Percentiles rank a stretch among this genome's conserved stretches.
phyloP scores from a whole-genome alignment of 345 rosid genomes.

The Arabidopsis thaliana region TAIR10.1 NC_003070.9:17373001-17373500 shows the following conservation, averaged over 20 bases:
- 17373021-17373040: conserved; percentile 67
- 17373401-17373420: not conserved
- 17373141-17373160: conserved; percentile 74
- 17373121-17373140: not conserved
- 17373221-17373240: conserved; percentile 72
- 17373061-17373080: conserved; percentile 1
- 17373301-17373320: conserved; percentile 94
- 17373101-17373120: not conserved
- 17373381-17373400: conserved; percentile 3
- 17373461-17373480: conserved; percentile 93
- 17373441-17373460: conserved; percentile 4
- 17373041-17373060: conserved; percentile 20
- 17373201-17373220: conserved; percentile 99
- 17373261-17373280: conserved; percentile 97
- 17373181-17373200: conserved; percentile 93
- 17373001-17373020: conserved; percentile 91
- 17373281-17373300: conserved; percentile 98
- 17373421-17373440: not conserved
- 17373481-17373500: conserved; percentile 96
- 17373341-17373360: conserved; percentile 84
- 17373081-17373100: not conserved
- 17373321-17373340: conserved; percentile 95
- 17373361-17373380: not conserved
- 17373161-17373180: conserved; percentile 98
- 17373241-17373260: conserved; percentile 75